Evolutionary conservation across 2,329 filamentous ascomycete genomes (phyloP), one percentile per base, ranked within the genome.

Genomic region (Fusarium pseudocircinatum): DNA sequence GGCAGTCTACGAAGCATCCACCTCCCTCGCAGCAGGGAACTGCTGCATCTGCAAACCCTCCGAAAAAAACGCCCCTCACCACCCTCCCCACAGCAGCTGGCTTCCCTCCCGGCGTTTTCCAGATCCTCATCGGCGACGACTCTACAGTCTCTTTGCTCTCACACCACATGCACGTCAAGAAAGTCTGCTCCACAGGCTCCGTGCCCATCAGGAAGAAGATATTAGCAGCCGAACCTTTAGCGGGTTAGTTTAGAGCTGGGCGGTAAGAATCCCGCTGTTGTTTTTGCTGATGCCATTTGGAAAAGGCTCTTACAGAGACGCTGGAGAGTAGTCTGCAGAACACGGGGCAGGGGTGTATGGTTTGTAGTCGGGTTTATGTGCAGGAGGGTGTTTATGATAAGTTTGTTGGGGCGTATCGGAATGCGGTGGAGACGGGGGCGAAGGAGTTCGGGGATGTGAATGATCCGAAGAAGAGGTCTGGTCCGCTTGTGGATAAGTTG

Each of bases 121-220:
- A 42, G 2, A 42, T 42, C 8, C 22, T 15, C 13, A n/a, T 14
- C 5, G 9, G 39, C 22, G 13, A 15, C 4, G 39, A 13, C 2
- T n/a, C 14, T 0, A 42, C 14, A 0, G 40, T 22, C 9, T n/a
- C 22, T 6, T 1, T n/a, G 2, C 39, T 15, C 14, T 42, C 6
- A 3, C 14, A 42, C 22, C 14, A 15, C 6, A 42, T 42, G 22
- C 14, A 3, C 40, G 40, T 42, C 22, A 42, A 42, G 40, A n/a
- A 42, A n/a, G 9, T n/a, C 3, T 26, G 7, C 4, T 26, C 18
- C 16, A 9, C n/a, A 13, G 16, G n/a, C n/a, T 26, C 15, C 4
- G 42, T 24, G 7, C 5, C 11, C 11, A 13, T 26, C 11, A 10
- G 16, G 6, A 12, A 43, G n/a, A 6, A 44, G 1, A 8, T n/a